Evolutionary conservation across 1,284 basidiomycete species (phyloP), one percentile per base, ranked within the genome.

Genomic region (Exobasidium cylindrosporum): DNA sequence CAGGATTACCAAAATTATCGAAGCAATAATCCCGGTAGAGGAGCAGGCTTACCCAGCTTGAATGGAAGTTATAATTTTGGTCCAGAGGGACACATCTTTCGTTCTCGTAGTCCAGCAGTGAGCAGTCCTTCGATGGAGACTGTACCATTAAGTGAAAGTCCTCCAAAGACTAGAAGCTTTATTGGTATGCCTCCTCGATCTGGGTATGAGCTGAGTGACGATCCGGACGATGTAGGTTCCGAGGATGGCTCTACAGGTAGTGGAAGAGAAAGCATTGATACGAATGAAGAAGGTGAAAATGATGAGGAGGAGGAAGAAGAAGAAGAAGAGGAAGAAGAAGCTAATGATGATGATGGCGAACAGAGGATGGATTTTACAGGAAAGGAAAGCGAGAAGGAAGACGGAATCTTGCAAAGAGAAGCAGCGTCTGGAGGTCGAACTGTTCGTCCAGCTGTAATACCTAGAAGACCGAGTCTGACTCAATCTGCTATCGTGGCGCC

Each of bases 131-230:
- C 35, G 35, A 40, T 17, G 17, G 64, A n/a, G 62, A 64, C 7
- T 65, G 64, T 4, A 65, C 61, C 35, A 7, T 40, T 40, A 17
- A n/a, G 67, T 65, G 75, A 78, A 29, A 77, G 74, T 11, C 78
- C 78, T 28, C 78, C 78, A 29, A 79, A 78, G 63, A 73, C 66
- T 17, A 68, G 77, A 35, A 76, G 73, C 63, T 75, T 78, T 64
- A 79, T 79, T 61, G 76, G 71, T 26, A 75, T 79, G 66, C 78
- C 78, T 0, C 78, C 78, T 1, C 66, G 78, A 2, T 78, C 76
- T 1, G 78, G 78, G 31, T 79, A 79, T 57, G 74, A 78, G 24
- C 64, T 79, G 29, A 77, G 75, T 47, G 78, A 79, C 52, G 78
- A 79, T 59, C 77, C 78, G 0, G 78, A 79, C 57, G 76, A 76